Conservation (phyloP, 768 basidiomycete species). For the Mycena amicta region DNA sequence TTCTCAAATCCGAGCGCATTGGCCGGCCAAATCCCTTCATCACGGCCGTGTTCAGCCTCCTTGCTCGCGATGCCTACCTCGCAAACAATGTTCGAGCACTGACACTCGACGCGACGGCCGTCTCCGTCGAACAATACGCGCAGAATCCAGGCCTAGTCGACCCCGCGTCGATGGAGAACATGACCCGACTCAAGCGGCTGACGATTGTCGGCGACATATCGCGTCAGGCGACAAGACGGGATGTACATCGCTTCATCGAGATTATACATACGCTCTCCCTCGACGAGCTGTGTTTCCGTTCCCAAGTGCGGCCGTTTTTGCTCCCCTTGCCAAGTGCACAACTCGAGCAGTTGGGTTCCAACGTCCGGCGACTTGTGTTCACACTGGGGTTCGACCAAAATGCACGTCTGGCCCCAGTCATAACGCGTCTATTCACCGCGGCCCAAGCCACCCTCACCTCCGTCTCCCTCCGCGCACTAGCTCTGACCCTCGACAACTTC, state of each 20-base stretch:
- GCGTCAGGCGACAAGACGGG: not conserved
- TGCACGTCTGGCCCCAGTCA: not conserved
- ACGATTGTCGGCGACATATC: slow-evolving; percentile 12
- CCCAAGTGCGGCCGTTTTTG: slow-evolving; percentile 5
- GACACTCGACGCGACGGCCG: slow-evolving; percentile 8
- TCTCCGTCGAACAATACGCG: not conserved
- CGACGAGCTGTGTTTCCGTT: slow-evolving; percentile 11
- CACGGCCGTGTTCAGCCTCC: slow-evolving; percentile 2
- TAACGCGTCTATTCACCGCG: slow-evolving; percentile 3
- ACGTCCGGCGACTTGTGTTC: slow-evolving; percentile 7
- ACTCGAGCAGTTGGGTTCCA: slow-evolving; percentile 8
- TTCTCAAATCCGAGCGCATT: not conserved
- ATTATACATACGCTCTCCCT: slow-evolving; percentile 11
- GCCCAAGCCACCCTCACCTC: slow-evolving; percentile 13
- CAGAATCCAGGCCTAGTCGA: slow-evolving; percentile 11
- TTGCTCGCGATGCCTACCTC: slow-evolving; percentile 7
- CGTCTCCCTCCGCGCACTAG: slow-evolving; percentile 2
- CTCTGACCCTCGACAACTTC: not conserved
- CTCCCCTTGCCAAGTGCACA: not conserved
- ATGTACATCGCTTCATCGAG: slow-evolving; percentile 1
- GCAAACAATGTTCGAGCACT: slow-evolving; percentile 10
- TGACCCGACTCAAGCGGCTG: slow-evolving; percentile 14
- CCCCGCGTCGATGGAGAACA: slow-evolving; percentile 4
- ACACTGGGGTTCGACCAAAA: not conserved
- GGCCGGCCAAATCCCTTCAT: not conserved